phyloP scores from a whole-genome alignment of 2,329 filamentous ascomycete genomes.

The Zasmidium angulare region DNA sequence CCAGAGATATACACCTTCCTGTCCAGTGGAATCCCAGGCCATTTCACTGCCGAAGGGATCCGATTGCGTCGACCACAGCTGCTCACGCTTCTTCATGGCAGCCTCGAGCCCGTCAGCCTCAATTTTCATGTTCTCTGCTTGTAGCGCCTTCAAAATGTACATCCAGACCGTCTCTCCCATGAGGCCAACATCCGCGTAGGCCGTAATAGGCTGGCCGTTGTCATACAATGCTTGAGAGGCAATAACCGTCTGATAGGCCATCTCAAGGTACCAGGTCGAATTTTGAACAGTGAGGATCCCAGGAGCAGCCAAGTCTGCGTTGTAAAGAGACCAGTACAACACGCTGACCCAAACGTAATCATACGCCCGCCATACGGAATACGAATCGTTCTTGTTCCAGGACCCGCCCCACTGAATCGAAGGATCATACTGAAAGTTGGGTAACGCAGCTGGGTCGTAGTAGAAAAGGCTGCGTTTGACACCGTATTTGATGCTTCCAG shows the following conservation, averaged over 20 bases:
- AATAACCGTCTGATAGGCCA: constrained; percentile 54
- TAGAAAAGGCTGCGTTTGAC: constrained; percentile 60
- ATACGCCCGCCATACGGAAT: constrained; percentile 54
- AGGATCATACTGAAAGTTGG: constrained; percentile 47
- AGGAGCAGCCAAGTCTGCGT: constrained; percentile 51
- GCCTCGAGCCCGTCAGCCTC: constrained; percentile 44
- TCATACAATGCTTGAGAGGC: constrained; percentile 12
- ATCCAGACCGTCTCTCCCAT: constrained; percentile 63
- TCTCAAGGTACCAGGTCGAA: constrained; percentile 57
- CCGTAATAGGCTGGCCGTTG: constrained; percentile 38
- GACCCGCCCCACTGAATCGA: constrained; percentile 53
- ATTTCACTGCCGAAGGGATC: constrained; percentile 62
- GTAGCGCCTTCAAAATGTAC: constrained; percentile 53
- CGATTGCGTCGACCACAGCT: constrained; percentile 51
- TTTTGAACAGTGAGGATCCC: constrained; percentile 42
- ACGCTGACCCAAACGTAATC: constrained; percentile 60
- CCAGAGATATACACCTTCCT: constrained; percentile 60
- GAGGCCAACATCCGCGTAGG: constrained; percentile 51
- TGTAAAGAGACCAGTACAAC: constrained; percentile 60
- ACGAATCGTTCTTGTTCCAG: constrained; percentile 51
- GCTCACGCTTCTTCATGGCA: constrained; percentile 52
- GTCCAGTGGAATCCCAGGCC: constrained; percentile 63
- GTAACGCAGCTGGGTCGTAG: constrained; percentile 50
- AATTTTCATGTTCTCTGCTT: constrained; percentile 45
- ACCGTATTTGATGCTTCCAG: constrained; percentile 39